Evolutionary conservation across 345 rosid genomes (phyloP), one percentile per base, ranked within the genome.

Genomic region (Ceriops decandra): DNA sequence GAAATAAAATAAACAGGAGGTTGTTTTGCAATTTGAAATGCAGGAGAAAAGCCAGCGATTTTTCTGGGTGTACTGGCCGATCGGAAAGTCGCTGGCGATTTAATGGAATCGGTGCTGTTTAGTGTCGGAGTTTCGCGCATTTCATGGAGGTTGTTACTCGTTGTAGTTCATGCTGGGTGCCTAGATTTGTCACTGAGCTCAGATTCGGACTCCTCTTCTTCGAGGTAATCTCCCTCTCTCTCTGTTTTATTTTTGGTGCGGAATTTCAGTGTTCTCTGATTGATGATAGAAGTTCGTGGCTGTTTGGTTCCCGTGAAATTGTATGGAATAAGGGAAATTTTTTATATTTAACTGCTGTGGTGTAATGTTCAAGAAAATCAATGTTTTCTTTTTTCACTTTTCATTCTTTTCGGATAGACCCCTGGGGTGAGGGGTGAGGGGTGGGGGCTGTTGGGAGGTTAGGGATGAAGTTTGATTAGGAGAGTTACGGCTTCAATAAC

Each of bases 121-220:
- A 22, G 60, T 71, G 72, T 35, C 54, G 24, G 57, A 47, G 57
- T 71, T 74, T 69, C 81, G 46, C 67, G 58, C 75, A 57, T 84
- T 83, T 83, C 86, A 93, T 93, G 98, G 98, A 88, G 96, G 60
- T 80, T 70, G 35, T 76, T 59, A 57, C 65, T 62, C 82, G 65
- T 42, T 70, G 76, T 49, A 49, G 82, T 70, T 69, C 85, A 66
- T 80, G 78, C 54, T 47, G 72, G 42, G 62, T 57, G 26, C 58
- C 68, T 69, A 30, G 84, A 76, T 57, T 79, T 63, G 64, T 51
- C 70, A 38, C 47, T 51, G 82, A 83, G 84, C 87, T 82, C 66
- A 82, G 92, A 76, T 85, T 88, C 58, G 75, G 68, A 59, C 66
- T 83, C 73, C 67, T 79, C 67, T 17, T 83, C 62, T 81, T 80